Conservation (phyloP, 2,329 filamentous ascomycete species). For the Pseudocercospora cruenta region DNA sequence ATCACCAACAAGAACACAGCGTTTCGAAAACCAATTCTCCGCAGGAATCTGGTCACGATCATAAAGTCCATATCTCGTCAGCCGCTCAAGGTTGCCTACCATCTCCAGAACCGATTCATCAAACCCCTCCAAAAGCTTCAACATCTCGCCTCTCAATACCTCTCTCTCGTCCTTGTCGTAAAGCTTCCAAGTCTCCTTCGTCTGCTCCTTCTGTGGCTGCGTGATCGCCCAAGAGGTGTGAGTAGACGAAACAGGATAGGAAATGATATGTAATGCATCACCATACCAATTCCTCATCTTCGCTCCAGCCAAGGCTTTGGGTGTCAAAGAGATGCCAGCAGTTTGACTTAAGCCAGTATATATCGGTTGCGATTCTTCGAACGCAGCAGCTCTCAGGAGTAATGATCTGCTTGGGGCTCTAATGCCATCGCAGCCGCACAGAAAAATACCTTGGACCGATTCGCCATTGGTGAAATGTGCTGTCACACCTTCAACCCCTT, state of each 20-base stretch:
- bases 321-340: neutral
- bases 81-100: neutral
- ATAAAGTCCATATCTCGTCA: neutral
- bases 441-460: neutral
- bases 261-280: neutral
- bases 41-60: neutral
- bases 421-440: neutral
- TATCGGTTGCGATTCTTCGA: neutral
- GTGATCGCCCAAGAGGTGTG: neutral
- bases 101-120: neutral
- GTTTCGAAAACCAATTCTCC: neutral
- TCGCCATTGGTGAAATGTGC: neutral
- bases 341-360: neutral
- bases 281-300: neutral
- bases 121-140: neutral
- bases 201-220: neutral
- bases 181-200: neutral
- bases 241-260: neutral
- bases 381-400: neutral
- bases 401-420: neutral
- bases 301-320: neutral
- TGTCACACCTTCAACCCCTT: neutral
- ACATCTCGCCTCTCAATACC: neutral
- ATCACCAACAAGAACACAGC: neutral
- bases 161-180: neutral